A percentile compares a stretch with the other conserved stretches of the same genome.
Evolutionary conservation across 352 stramenopile species (phyloP).

Genomic region (Pythium brassicae): DNA sequence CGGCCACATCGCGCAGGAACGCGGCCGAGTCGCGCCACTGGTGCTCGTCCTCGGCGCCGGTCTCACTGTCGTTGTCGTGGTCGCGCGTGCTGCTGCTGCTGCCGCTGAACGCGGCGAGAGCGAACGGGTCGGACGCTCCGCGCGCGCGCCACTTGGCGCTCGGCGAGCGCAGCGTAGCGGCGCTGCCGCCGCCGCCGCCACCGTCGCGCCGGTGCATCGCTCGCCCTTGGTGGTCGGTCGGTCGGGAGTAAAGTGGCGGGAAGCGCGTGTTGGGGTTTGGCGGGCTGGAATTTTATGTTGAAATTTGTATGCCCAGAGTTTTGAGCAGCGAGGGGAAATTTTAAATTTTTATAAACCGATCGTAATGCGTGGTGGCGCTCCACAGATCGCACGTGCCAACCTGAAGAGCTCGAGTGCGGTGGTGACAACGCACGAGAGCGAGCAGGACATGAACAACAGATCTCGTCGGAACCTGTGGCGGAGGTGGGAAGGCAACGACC

Average conservation of each 20-base stretch:
- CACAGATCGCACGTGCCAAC: too few species aligned
- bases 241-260: background rate
- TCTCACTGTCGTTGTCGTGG: slow-evolving; percentile 10
- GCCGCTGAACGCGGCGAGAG: background rate
- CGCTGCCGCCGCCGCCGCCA: background rate
- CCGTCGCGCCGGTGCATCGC: background rate
- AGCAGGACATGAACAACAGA: too few species aligned
- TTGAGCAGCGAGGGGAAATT: too few species aligned
- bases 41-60: background rate
- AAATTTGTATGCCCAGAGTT: too few species aligned
- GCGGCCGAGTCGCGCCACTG: slow-evolving; percentile 14
- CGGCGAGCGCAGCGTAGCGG: slow-evolving; percentile 2
- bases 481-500: too few species aligned
- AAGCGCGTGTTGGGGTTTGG: background rate
- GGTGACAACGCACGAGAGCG: too few species aligned
- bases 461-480: too few species aligned
- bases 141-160: slow-evolving; percentile 26
- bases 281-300: too few species aligned
- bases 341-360: too few species aligned
- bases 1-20: slow-evolving; percentile 10
- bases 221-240: background rate
- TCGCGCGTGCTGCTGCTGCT: background rate
- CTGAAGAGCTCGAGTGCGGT: too few species aligned
- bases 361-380: too few species aligned
- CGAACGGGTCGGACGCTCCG: slow-evolving; percentile 23